Base-by-base conservation (phyloP, 2,329 filamentous ascomycete species). In the Penicillium sp. region DNA sequence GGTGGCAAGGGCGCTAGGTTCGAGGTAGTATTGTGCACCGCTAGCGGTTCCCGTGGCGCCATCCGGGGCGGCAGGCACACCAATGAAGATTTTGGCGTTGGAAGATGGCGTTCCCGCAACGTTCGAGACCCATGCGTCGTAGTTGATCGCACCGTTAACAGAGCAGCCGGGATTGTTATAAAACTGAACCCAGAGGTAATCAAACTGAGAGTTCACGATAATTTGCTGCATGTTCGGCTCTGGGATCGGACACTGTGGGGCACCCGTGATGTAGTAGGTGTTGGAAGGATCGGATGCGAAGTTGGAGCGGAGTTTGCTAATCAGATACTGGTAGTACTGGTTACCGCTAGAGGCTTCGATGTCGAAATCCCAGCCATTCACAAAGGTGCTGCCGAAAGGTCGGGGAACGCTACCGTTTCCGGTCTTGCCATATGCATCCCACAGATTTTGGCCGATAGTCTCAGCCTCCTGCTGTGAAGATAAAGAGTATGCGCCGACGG, bases 291-390 rank as follows among this genome's bases (percentile, higher is more conserved):
- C 71, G 0, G 62, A 58, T 8, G 58, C 64, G 47, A 74, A 74
- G 51, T 63, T 67, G 13, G 59, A 60, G 30, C 68, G 72, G 20
- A 72, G 62, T 7, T 14, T 49, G n/a, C 16, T 35, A 20, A 61
- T 53, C 22, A 61, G 39, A 36, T 57, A 59, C 24, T 66, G 69
- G 51, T 74, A 73, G 50, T 69, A 70, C 31, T 67, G 56, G 58
- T 67, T 72, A 13, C 70, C 71, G 20, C 63, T 44, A 28, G 27
- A 28, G 10, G 57, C 60, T 63, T 80, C 78, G 33, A 79, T 73
- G 51, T 81, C 78, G 46, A 80, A 76, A 58, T 81, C 79, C 62
- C 76, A 81, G 14, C 79, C 77, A 57, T 83, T 78, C 28, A 83
- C 74, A 3, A 75, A 57, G 13, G 52, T 48, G 6, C 28, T 28